Evolutionary conservation across 257 asterid species (phyloP).

Genomic region (Solanum pimpinellifolium): DNA sequence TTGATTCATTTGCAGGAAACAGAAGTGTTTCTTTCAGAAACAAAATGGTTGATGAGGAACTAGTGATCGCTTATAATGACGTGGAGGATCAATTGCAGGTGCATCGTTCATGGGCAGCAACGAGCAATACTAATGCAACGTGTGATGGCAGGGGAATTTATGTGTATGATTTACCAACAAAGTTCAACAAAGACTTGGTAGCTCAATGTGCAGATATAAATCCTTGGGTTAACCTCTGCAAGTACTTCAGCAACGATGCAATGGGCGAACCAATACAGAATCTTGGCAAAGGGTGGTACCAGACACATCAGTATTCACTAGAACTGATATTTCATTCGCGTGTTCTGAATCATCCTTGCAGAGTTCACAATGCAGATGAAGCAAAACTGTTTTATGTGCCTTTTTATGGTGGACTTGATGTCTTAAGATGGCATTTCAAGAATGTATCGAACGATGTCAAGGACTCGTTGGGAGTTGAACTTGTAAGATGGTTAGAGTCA

Average conservation of each 20-base stretch:
- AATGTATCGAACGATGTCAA: constrained; percentile 34
- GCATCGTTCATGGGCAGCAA: constrained; percentile 46
- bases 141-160: constrained; percentile 47
- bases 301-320: constrained; percentile 60
- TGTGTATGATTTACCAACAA: constrained; percentile 54
- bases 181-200: constrained; percentile 53
- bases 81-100: constrained; percentile 26
- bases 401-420: constrained; percentile 58
- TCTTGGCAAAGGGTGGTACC: constrained; percentile 46
- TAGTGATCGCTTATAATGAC: constrained; percentile 17
- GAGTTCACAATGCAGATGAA: constrained; percentile 28
- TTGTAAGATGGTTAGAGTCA: constrained; percentile 48
- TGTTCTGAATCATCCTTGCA: constrained; percentile 50
- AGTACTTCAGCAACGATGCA: constrained; percentile 30
- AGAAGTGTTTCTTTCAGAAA: background rate
- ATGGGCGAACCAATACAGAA: constrained; percentile 36
- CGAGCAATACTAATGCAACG: constrained; percentile 2
- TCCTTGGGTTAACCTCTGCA: constrained; percentile 49
- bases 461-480: constrained; percentile 33
- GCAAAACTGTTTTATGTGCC: constrained; percentile 66
- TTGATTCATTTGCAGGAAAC: background rate
- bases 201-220: constrained; percentile 37
- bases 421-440: constrained; percentile 73
- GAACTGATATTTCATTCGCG: constrained; percentile 60
- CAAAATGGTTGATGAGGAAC: constrained; percentile 10